Evolutionary conservation across 768 basidiomycete genomes (phyloP).

Genomic region (Myochromella boudieri): DNA sequence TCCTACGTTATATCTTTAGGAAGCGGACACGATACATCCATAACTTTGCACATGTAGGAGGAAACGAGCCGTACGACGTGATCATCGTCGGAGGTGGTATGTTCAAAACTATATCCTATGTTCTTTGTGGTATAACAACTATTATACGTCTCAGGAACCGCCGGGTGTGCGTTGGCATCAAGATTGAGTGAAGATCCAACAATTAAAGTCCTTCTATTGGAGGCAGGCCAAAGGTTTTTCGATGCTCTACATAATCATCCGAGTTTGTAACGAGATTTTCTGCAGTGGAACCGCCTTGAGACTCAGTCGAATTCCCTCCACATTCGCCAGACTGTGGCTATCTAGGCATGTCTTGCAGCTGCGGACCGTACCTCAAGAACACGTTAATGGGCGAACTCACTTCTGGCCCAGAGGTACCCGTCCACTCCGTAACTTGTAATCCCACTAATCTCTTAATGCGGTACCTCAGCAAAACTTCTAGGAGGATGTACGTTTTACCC

Average conservation of each 20-base stretch:
- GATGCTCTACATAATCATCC: neutral
- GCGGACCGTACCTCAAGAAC: constrained; percentile 53
- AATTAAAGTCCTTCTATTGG: constrained; percentile 52
- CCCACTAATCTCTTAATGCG: neutral
- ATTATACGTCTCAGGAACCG: constrained; percentile 45
- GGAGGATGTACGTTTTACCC: constrained; percentile 58
- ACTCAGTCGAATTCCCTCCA: constrained; percentile 40
- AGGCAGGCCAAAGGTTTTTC: constrained; percentile 57
- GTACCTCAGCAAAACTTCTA: constrained; percentile 51
- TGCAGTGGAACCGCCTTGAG: constrained; percentile 41
- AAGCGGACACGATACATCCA: constrained; percentile 23
- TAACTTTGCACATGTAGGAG: constrained; percentile 24
- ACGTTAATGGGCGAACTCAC: constrained; percentile 41
- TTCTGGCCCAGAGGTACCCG: constrained; percentile 67
- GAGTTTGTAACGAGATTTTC: neutral
- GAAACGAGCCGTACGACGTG: constrained; percentile 39
- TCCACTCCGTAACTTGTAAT: neutral
- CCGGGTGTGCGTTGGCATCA: constrained; percentile 60
- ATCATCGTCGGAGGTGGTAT: constrained; percentile 56
- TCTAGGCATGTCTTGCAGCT: constrained; percentile 47
- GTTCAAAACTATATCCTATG: neutral
- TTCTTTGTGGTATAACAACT: neutral
- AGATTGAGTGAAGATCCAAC: constrained; percentile 54
- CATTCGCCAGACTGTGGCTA: constrained; percentile 39
- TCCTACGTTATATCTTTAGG: constrained; percentile 22